A percentile compares a stretch with the other conserved stretches of the same genome.
These are phyloP conservation scores for Nemophila menziesii DNA, from an alignment of 257 asterid genomes.

Conservation along the genomic window DNA sequence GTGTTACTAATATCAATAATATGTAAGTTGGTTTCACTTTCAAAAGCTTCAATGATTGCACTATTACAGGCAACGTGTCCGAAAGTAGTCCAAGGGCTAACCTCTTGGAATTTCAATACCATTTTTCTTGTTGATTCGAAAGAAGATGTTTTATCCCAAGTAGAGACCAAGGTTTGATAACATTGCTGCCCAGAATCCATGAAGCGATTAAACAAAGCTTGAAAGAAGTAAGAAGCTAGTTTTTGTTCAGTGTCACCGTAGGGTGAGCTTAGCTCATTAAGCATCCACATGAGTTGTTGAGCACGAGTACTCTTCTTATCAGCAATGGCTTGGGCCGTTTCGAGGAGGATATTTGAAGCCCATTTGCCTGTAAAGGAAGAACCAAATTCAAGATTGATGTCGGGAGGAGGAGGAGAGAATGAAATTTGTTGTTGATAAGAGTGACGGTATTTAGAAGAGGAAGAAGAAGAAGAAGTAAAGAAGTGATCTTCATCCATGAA, in stretches of 20 bases:
- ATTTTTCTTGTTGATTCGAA: constrained; percentile 50
- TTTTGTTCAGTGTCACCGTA: constrained; percentile 88
- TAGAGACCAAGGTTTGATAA: constrained; percentile 52
- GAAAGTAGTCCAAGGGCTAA: constrained; percentile 92
- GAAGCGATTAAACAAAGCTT: constrained; percentile 68
- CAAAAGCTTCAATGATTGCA: constrained; percentile 75
- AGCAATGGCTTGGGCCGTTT: constrained; percentile 56
- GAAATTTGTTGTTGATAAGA: constrained; percentile 19
- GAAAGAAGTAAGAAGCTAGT: constrained; percentile 69
- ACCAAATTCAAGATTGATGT: constrained; percentile 45
- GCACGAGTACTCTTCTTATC: constrained; percentile 53
- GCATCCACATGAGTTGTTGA: constrained; percentile 80
- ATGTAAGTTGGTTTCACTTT: constrained; percentile 55
- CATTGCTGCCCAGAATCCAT: constrained; percentile 57
- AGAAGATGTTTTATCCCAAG: constrained; percentile 42
- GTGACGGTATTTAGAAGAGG: constrained; percentile 40
- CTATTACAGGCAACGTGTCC: constrained; percentile 94
- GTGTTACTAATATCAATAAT: constrained; percentile 73
- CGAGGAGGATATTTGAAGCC: constrained; percentile 61
- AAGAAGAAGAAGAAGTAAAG: constrained; percentile 78
- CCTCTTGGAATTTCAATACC: constrained; percentile 72
- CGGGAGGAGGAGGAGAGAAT: constrained; percentile 38
- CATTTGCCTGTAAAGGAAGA: constrained; percentile 39
- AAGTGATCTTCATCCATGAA: constrained; percentile 94
- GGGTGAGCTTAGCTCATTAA: constrained; percentile 86